Evolutionary conservation across 371 early-diverging fungal genomes (phyloP).

Genomic region (Mucor racemosus): DNA sequence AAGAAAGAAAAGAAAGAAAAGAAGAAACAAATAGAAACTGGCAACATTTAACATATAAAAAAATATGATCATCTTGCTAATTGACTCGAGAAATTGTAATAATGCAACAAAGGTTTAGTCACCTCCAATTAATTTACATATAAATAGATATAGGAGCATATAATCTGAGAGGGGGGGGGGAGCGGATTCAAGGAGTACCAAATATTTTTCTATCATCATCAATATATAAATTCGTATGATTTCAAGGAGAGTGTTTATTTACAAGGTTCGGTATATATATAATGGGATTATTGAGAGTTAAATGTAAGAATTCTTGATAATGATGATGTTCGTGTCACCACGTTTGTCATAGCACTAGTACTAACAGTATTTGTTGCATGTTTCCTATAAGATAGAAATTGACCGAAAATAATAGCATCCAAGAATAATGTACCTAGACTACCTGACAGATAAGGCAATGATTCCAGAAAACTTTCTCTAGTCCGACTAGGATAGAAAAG

Average conservation of each 20-base stretch:
- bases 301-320: conserved; percentile 1
- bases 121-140: conserved; percentile 2
- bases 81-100: background rate
- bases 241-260: background rate
- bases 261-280: background rate
- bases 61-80: background rate
- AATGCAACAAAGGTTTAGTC: background rate
- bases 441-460: conserved; percentile 43
- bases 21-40: background rate
- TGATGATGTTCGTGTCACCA: background rate
- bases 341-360: background rate
- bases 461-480: conserved; percentile 20
- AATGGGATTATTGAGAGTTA: background rate
- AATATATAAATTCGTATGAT: background rate
- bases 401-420: conserved; percentile 40
- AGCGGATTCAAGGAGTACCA: conserved; percentile 1
- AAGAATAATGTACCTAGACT: conserved; percentile 38
- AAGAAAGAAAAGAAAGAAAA: background rate
- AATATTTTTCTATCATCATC: background rate
- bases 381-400: conserved; percentile 33
- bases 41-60: background rate
- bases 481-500: conserved; percentile 49
- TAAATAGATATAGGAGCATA: background rate
- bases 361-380: background rate
- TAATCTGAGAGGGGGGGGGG: background rate